phyloP scores from a whole-genome alignment of 768 basidiomycete species.

The Psilocybe cyanescens region DNA sequence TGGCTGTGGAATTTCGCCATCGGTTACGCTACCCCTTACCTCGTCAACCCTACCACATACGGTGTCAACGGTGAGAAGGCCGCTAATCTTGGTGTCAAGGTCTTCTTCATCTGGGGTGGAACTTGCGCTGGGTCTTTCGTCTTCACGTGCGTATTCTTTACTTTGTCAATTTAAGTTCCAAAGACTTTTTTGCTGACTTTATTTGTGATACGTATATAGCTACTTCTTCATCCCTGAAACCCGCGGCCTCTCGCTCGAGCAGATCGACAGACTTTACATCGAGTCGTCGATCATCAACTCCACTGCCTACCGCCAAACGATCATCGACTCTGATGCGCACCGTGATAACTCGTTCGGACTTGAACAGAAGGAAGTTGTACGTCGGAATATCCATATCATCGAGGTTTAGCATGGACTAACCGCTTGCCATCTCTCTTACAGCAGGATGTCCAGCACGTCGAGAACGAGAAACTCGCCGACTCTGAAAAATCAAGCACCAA shows the following conservation, averaged over 20 bases:
- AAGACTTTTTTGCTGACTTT: conserved; percentile 8
- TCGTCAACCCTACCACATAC: conserved; percentile 44
- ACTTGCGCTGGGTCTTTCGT: conserved; percentile 69
- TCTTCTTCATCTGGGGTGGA: conserved; percentile 84
- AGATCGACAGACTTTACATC: conserved; percentile 77
- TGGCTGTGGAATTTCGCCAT: conserved; percentile 82
- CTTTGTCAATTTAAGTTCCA: conserved; percentile 54
- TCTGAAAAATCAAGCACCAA: neutral
- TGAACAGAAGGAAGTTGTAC: neutral
- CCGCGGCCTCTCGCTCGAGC: conserved; percentile 81
- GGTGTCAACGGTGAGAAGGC: conserved; percentile 31
- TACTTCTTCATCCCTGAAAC: conserved; percentile 40
- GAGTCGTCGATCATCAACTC: conserved; percentile 42
- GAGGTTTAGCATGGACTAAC: neutral
- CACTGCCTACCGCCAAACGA: neutral
- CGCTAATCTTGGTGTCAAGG: conserved; percentile 60
- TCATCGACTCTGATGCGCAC: neutral
- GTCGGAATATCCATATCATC: neutral
- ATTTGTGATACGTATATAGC: neutral
- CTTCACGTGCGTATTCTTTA: conserved; percentile 58
- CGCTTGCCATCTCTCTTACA: neutral
- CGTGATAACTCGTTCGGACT: neutral
- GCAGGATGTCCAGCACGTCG: neutral
- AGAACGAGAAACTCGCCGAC: neutral
- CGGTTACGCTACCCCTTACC: conserved; percentile 60